phyloP scores from a whole-genome alignment of 2,329 filamentous ascomycete genomes.

The Phoma sp. region DNA sequence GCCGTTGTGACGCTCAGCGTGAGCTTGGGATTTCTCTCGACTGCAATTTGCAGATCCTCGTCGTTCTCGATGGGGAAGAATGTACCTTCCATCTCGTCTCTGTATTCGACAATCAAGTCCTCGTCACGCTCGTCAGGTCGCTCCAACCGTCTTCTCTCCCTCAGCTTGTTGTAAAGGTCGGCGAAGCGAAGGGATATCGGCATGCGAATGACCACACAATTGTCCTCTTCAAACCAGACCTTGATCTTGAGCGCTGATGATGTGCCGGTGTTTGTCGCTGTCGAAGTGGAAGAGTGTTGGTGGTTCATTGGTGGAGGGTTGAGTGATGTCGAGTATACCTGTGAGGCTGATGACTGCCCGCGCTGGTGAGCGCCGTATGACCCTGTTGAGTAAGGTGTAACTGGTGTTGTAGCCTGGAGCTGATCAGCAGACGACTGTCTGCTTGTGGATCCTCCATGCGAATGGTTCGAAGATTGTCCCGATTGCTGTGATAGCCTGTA shows the following conservation, averaged over 20 bases:
- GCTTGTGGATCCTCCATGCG: slow-evolving; percentile 43
- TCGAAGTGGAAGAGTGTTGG: slow-evolving; percentile 45
- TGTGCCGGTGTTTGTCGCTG: slow-evolving; percentile 32
- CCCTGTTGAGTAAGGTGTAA: slow-evolving; percentile 45
- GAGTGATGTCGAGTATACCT: slow-evolving; percentile 38
- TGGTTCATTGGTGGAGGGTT: slow-evolving; percentile 49
- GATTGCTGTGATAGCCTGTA: slow-evolving; percentile 73
- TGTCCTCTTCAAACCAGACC: slow-evolving; percentile 84
- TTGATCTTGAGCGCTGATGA: slow-evolving; percentile 79
- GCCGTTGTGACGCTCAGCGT: slow-evolving; percentile 62
- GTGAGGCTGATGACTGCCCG: slow-evolving; percentile 46
- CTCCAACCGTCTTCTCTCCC: slow-evolving; percentile 79
- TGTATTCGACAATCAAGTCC: slow-evolving; percentile 82
- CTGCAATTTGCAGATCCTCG: slow-evolving; percentile 79
- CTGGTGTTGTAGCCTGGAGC: slow-evolving; percentile 45
- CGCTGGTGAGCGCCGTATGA: slow-evolving; percentile 54
- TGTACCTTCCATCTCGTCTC: slow-evolving; percentile 80
- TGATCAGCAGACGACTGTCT: slow-evolving; percentile 51
- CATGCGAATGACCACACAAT: slow-evolving; percentile 90
- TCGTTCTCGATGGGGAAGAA: slow-evolving; percentile 79
- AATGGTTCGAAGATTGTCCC: slow-evolving; percentile 48
- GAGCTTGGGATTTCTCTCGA: slow-evolving; percentile 86
- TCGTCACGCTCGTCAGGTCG: slow-evolving; percentile 60
- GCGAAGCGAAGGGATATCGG: slow-evolving; percentile 79
- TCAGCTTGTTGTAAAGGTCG: slow-evolving; percentile 83